Base-by-base conservation (phyloP, 257 asterid species). In the Solanum infundibuliforme region DNA sequence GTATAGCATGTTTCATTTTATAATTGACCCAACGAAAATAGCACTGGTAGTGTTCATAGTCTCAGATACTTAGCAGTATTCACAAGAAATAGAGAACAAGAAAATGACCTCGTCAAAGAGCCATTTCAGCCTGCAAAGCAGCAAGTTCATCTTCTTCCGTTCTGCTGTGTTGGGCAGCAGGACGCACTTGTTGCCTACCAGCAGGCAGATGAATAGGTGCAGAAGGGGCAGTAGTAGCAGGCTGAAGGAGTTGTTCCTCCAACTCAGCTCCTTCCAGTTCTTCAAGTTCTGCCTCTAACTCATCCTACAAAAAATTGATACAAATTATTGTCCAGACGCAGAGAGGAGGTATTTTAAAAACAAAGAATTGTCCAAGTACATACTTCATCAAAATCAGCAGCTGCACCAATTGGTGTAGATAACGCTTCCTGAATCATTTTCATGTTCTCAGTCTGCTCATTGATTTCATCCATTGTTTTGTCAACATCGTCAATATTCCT, bases 401-500 rank as follows among this genome's bases (percentile, higher is more conserved):
- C 93, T 32, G 97, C 92, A 25, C 96, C 97, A 76, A 95, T 91
- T 35, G 98, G 98, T 20, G 94, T 60, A 46, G 98, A 88, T 83
- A 95, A 91, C 58, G 98, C 98, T 89, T 95, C 98, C 88, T 93
- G 95, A 87, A 95, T 95, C 84, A 91, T 94, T 86, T 95, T 95
- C 98, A 95, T 95, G 69, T 93, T 95, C 87, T 95, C 98, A 18
- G 97, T 95, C 93, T 95, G 98, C 93, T 95, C 98, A 23, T 95
- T 95, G 90, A 95, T 95, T 88, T 95, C 98, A 88, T 95, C 98
- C 98, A 95, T 95, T 29, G 98, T 95, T 91, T 95, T 95, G 93
- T 95, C 98, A 86, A 95, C 98, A 32, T 94, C 98, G 76, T 94
- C 97, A 88, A 95, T 94, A 81, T 95, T 95, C 55, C 98, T 95